Percentiles rank a stretch among this genome's conserved stretches.
These are phyloP conservation scores for Lachnellula subtilissima DNA, from an alignment of 2,329 filamentous ascomycete species.

Conservation along the genomic window DNA sequence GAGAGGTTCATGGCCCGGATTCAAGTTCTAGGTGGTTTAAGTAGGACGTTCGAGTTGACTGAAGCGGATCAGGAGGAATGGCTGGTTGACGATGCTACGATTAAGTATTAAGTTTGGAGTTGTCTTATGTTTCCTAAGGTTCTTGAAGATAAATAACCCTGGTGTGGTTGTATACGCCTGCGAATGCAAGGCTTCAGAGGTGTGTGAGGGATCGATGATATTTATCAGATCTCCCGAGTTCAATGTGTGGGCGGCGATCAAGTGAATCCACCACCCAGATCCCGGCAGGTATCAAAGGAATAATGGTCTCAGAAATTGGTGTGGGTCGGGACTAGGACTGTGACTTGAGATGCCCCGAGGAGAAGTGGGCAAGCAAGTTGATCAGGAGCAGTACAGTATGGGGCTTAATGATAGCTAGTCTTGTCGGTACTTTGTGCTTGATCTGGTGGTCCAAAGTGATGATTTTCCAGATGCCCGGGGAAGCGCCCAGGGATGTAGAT, in stretches of 20 bases:
- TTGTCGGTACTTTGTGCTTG: constrained; percentile 26
- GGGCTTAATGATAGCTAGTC: constrained; percentile 22
- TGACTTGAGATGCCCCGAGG: constrained; percentile 29
- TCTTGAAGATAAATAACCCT: constrained; percentile 16
- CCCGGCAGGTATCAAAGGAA: constrained; percentile 38
- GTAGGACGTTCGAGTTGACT: neutral
- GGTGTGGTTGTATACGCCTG: constrained; percentile 28
- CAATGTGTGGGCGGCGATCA: constrained; percentile 44
- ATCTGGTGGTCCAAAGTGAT: constrained; percentile 21
- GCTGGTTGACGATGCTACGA: constrained; percentile 19
- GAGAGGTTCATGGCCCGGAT: constrained; percentile 33
- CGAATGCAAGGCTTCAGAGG: constrained; percentile 28
- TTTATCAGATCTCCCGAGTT: constrained; percentile 47
- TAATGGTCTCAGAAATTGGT: constrained; percentile 51
- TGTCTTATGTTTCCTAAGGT: constrained; percentile 34
- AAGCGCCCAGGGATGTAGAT: constrained; percentile 21
- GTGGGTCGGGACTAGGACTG: constrained; percentile 40
- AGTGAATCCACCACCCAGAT: constrained; percentile 46
- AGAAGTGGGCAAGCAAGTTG: constrained; percentile 25
- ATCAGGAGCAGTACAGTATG: constrained; percentile 18
- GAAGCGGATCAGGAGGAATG: neutral
- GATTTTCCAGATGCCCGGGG: constrained; percentile 21
- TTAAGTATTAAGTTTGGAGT: constrained; percentile 27
- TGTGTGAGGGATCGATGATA: constrained; percentile 40
- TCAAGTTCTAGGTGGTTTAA: neutral